Conservation (phyloP, 177 flowering plant genomes). For the Telopea speciosissima region DNA sequence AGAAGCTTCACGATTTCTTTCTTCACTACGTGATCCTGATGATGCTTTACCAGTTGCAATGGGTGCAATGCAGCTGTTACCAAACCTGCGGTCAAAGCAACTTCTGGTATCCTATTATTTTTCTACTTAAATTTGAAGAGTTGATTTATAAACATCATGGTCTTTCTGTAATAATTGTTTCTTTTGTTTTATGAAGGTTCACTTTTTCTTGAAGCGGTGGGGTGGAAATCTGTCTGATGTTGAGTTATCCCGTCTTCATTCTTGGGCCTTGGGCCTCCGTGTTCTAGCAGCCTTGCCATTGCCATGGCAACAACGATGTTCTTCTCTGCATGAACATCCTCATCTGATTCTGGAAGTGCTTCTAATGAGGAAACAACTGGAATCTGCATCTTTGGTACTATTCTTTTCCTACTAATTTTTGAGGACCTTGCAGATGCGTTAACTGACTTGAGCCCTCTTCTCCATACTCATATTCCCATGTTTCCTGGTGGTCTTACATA, state of each 20-base stretch:
- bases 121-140: neutral
- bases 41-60: slow-evolving; percentile 98
- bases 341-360: slow-evolving; percentile 89
- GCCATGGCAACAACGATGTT: slow-evolving; percentile 98
- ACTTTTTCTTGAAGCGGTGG: slow-evolving; percentile 91
- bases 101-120: slow-evolving; percentile 61
- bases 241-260: slow-evolving; percentile 79
- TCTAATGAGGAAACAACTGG: slow-evolving; percentile 94
- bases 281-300: slow-evolving; percentile 89
- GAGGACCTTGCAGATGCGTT: no score
- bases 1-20: slow-evolving; percentile 97
- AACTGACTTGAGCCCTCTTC: no score
- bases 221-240: slow-evolving; percentile 79
- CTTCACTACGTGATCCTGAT: slow-evolving; percentile 87
- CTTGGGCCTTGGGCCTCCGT: slow-evolving; percentile 99
- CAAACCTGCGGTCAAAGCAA: slow-evolving; percentile 90
- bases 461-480: neutral
- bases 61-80: slow-evolving; percentile 97
- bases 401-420: slow-evolving; percentile 2
- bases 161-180: neutral
- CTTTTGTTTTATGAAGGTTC: slow-evolving; percentile 55
- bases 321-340: slow-evolving; percentile 94
- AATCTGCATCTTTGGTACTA: slow-evolving; percentile 88
- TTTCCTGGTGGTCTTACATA: neutral
- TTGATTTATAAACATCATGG: neutral